Evolutionary conservation across 768 basidiomycete genomes (phyloP), one percentile per base, ranked within the genome.

Genomic region (Pleurotus salmoneostramineus): DNA sequence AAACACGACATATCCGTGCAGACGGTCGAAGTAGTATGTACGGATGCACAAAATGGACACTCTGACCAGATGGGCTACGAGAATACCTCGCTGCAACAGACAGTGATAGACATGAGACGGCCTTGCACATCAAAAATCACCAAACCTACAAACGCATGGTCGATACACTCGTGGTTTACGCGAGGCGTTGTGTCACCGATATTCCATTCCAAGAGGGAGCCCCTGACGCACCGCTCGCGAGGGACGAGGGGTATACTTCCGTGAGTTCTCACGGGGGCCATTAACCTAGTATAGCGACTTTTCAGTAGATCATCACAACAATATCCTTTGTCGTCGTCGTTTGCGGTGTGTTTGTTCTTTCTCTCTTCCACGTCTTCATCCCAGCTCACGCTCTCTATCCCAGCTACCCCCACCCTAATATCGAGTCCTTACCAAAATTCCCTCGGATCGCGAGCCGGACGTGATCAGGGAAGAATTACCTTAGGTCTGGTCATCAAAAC

Each of bases 391-490:
- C 12, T 37, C 40, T 43, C 15, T 15, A 31, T 5, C 32, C n/a
- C 21, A 44, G 52, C 14, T 12, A n/a, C 32, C 21, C 27, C n/a
- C n/a, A 17, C 27, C 50, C 36, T 31, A 51, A 14, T n/a, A 21
- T 43, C 40, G 52, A 55, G 43, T 40, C 36, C 43, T 42, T 40
- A 27, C 11, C 52, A 12, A 11, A 55, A 40, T 55, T 55, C 52
- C 32, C 52, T 55, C 52, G 52, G 52, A 55, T 55, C 52, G 52
- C 52, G 52, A 55, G 36, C 52, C 52, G 52, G 52, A 43, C 52
- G 52, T 55, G 52, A 55, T 55, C 52, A 55, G 52, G 52, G 52
- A 55, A 55, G 52, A 55, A 55, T 45, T 43, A 55, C 52, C 27
- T 35, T 43, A 55, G 52, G 52, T 55, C 52, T 12, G 43, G 27